Evolutionary conservation across 495 filamentous ascomycete genomes (phyloP).

Genomic region (Hypoxylon trugodes): DNA sequence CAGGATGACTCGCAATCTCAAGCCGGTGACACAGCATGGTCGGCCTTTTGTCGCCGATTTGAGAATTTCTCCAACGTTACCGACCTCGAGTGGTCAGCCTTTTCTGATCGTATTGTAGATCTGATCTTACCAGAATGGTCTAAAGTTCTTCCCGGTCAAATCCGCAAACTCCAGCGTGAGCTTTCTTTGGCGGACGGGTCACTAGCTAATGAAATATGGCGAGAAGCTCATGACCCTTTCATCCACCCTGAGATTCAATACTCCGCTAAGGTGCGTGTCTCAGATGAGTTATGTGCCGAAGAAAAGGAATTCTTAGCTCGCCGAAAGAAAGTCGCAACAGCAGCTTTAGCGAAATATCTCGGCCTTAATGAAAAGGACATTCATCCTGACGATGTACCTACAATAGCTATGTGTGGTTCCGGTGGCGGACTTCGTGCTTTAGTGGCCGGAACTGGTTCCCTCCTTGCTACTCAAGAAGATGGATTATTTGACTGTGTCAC

Average conservation of each 20-base stretch:
- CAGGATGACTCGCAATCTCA: constrained; percentile 15
- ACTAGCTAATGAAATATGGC: constrained; percentile 91
- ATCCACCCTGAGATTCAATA: constrained; percentile 85
- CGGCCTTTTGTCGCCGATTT: constrained; percentile 65
- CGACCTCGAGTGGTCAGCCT: constrained; percentile 63
- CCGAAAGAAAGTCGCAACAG: constrained; percentile 69
- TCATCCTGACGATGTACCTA: constrained; percentile 90
- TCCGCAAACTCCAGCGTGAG: constrained; percentile 87
- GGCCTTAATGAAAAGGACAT: constrained; percentile 78
- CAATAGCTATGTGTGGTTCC: constrained; percentile 91
- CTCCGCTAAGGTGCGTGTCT: constrained; percentile 82
- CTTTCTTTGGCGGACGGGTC: constrained; percentile 86
- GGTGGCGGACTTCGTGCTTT: constrained; percentile 90
- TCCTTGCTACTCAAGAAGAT: constrained; percentile 78
- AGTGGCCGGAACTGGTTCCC: constrained; percentile 87
- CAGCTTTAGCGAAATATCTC: constrained; percentile 82
- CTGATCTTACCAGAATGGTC: constrained; percentile 85
- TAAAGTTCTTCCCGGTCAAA: constrained; percentile 74
- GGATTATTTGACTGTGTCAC: constrained; percentile 93
- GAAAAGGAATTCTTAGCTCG: constrained; percentile 75
- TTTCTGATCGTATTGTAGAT: constrained; percentile 72
- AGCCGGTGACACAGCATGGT: constrained; percentile 61
- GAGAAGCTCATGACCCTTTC: constrained; percentile 82
- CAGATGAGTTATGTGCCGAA: constrained; percentile 81
- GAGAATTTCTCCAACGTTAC: constrained; percentile 63